Evolutionary conservation across 768 basidiomycete species (phyloP), one percentile per base, ranked within the genome.

Genomic region (Pisolithus microcarpus): DNA sequence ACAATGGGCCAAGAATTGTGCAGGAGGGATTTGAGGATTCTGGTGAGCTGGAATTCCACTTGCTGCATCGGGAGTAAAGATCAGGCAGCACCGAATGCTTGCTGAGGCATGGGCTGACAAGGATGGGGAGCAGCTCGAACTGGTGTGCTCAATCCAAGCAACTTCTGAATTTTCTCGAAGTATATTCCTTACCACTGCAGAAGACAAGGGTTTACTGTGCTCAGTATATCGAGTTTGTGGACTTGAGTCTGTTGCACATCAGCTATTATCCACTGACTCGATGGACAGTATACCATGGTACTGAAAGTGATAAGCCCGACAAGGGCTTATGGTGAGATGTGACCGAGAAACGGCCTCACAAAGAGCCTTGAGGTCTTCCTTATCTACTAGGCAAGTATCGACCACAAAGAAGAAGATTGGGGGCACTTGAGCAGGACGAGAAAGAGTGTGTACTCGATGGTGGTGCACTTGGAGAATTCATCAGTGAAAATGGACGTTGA

Each of bases 371-470:
- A 99, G 76, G 67, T 98, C 96, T 28, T 96, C 92, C 53, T 91
- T 87, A 59, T 24, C 23, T 58, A 9, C 28, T 24, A 98, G 76
- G 66, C 96, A 99, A 23, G 94, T 97, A 67, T 98, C 95, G 43
- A 99, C 85, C 48, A 97, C 93, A 65, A 93, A 97, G 42, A 99
- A 98, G 68, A 98, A 16, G 95, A 24, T n/a, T n/a, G n/a, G n/a
- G n/a, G n/a, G n/a, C n/a, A n/a, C n/a, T n/a, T n/a, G n/a, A n/a
- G n/a, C n/a, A n/a, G n/a, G n/a, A n/a, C n/a, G n/a, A n/a, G n/a
- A n/a, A n/a, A n/a, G n/a, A n/a, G n/a, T n/a, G n/a, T 98, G 74
- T 99, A 99, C 72, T 99, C 96, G 70, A 99, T 96, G 7, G 96
- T 99, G 5, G 23, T 24, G 23, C 23, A 24, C 23, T 24, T 24